Evolutionary conservation across 805 yeast genomes (phyloP), one percentile per base, ranked within the genome.

Genomic region (Yarrowia deformans): DNA sequence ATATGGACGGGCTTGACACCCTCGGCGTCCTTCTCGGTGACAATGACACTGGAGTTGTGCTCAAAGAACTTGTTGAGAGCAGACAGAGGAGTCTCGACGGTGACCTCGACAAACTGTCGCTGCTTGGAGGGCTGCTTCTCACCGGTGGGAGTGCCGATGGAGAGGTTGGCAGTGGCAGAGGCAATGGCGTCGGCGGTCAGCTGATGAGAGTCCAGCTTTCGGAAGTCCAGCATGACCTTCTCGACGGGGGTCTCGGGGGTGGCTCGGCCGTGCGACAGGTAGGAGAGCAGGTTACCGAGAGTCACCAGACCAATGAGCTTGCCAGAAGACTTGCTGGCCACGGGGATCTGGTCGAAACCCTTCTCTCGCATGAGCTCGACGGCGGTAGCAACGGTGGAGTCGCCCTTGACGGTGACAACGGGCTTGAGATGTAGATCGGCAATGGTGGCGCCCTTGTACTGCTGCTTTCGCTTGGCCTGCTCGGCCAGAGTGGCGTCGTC

Each of bases 271-370:
- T 86, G 84, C 9, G 94, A 88, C 63, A 91, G 80, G 35, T 85
- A 83, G 74, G 89, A 88, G 76, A 91, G 82, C 72, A 91, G 81
- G 76, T 87, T 86, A 16, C 94, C 90, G 71, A 91, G 81, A 4
- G 97, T 91, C 46, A 90, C 88, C 72, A 91, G 81, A 63, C 97
- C 97, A 70, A 88, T 82, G 72, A 91, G 83, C 73, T 88, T 86
- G 39, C 89, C 90, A 40, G 82, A 80, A 55, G 81, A 74, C 16
- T 75, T 72, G 72, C 81, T 83, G 72, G 90, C 83, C 2, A 91
- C 96, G 23, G 97, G 97, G 73, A 91, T 81, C 79, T 91, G 97
- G 77, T 91, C 97, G 74, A 90, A 91, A 1, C 92, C 93, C 75
- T 90, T 89, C 68, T 85, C 84, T 74, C 88, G 90, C 77, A 91